phyloP scores from a whole-genome alignment of 1,284 basidiomycete genomes.

The Sporisorium reilianum region DNA sequence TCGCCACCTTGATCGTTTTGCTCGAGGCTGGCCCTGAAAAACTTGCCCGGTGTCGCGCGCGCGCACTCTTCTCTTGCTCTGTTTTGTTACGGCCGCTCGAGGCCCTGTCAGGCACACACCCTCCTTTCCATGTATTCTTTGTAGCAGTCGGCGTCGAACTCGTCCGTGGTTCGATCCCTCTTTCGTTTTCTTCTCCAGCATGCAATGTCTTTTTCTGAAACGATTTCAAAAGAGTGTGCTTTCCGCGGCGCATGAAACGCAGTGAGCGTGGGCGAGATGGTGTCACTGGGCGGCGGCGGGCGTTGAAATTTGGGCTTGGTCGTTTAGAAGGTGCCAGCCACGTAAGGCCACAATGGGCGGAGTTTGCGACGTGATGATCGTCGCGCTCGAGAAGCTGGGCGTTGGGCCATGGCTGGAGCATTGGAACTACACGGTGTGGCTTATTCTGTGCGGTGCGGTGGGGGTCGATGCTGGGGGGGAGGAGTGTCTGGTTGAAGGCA shows the following conservation, averaged over 20 bases:
- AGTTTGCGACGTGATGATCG: too few relatives aligned
- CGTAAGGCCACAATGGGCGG: conserved; percentile 4
- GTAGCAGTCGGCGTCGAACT: conserved; percentile 9
- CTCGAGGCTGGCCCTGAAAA: too few relatives aligned
- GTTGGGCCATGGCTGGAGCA: too few relatives aligned
- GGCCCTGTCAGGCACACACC: neutral
- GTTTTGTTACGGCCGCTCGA: conserved; percentile 2
- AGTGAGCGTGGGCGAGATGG: neutral
- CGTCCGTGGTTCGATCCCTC: neutral
- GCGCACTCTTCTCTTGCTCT: too few relatives aligned
- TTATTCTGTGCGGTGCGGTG: too few relatives aligned
- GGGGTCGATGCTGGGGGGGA: too few relatives aligned
- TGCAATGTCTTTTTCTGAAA: neutral
- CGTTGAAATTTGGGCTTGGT: neutral
- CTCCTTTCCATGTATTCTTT: neutral
- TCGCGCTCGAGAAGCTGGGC: too few relatives aligned
- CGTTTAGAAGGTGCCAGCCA: neutral
- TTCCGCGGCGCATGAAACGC: neutral
- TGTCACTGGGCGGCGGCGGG: neutral
- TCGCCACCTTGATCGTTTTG: too few relatives aligned
- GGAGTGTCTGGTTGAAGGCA: too few relatives aligned
- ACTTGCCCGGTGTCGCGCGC: too few relatives aligned
- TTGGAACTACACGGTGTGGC: too few relatives aligned
- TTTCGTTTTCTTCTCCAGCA: neutral
- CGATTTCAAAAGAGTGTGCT: neutral